A percentile compares a stretch with the other conserved stretches of the same genome.
These are phyloP conservation scores for Trichoderma semiorbis DNA, from an alignment of 2,329 filamentous ascomycete species.

Conservation along the genomic window DNA sequence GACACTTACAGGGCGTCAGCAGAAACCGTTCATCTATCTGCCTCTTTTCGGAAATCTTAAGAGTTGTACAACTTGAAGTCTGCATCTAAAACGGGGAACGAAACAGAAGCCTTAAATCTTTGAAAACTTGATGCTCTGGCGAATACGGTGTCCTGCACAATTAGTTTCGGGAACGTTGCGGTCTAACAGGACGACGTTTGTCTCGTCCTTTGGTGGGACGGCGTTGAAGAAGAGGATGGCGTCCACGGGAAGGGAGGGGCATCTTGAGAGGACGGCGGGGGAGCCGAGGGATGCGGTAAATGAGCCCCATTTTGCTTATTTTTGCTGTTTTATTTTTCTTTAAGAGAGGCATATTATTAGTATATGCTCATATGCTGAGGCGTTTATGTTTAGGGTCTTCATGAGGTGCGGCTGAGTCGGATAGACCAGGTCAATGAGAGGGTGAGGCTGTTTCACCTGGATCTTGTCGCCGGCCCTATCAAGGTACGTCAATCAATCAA, in stretches of 20 bases:
- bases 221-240: neutral
- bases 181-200: neutral
- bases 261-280: slow-evolving; percentile 51
- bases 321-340: no score
- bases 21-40: neutral
- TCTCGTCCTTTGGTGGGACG: neutral
- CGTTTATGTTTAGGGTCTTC: slow-evolving; percentile 43
- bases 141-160: neutral
- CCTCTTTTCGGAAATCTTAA: neutral
- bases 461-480: slow-evolving; percentile 47
- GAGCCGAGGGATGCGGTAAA: slow-evolving; percentile 65
- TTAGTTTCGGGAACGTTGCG: neutral
- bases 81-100: neutral
- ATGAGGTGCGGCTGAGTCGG: slow-evolving; percentile 57
- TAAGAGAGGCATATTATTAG: accelerated
- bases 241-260: neutral
- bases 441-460: slow-evolving; percentile 66
- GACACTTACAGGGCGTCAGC: neutral
- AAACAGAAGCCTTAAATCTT: no score
- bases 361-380: neutral
- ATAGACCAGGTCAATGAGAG: slow-evolving; percentile 64
- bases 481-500: slow-evolving; percentile 39
- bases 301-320: neutral
- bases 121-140: neutral
- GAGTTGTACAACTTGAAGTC: neutral